A percentile compares a stretch with the other conserved stretches of the same genome.
Evolutionary conservation across 768 basidiomycete species (phyloP).

Genomic region (Lentinula boryana): DNA sequence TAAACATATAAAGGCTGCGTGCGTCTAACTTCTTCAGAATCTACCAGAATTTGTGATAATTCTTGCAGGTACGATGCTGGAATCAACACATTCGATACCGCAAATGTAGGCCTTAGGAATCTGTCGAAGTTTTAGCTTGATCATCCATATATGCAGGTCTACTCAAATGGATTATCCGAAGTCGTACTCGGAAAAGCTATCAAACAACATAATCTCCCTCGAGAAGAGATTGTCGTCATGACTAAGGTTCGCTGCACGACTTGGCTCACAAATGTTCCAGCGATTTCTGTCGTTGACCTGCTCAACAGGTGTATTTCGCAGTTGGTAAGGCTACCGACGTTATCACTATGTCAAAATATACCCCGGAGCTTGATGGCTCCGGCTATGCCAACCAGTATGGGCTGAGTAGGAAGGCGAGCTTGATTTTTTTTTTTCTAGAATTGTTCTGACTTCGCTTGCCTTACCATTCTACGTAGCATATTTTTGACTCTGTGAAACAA

Average conservation of each 20-base stretch:
- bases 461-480: constrained; percentile 25
- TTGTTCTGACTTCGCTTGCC: background rate
- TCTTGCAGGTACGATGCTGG: constrained; percentile 49
- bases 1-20: constrained; percentile 45
- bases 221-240: constrained; percentile 72
- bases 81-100: constrained; percentile 58
- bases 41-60: background rate
- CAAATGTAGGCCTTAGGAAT: constrained; percentile 25
- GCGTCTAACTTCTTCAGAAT: background rate
- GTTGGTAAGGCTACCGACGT: constrained; percentile 16
- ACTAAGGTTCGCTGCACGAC: constrained; percentile 46
- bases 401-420: constrained; percentile 28
- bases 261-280: background rate
- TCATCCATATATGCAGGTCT: constrained; percentile 32
- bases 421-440: background rate
- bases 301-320: constrained; percentile 31
- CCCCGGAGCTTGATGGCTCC: background rate
- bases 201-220: constrained; percentile 58
- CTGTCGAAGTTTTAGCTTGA: background rate
- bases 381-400: constrained; percentile 20
- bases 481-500: constrained; percentile 40
- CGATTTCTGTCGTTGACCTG: background rate
- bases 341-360: background rate
- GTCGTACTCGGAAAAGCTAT: constrained; percentile 67
- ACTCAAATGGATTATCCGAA: constrained; percentile 64